A percentile compares a stretch with the other conserved stretches of the same genome.
phyloP scores from a whole-genome alignment of 306 rosid species.

The Carpinus fangiana region DNA sequence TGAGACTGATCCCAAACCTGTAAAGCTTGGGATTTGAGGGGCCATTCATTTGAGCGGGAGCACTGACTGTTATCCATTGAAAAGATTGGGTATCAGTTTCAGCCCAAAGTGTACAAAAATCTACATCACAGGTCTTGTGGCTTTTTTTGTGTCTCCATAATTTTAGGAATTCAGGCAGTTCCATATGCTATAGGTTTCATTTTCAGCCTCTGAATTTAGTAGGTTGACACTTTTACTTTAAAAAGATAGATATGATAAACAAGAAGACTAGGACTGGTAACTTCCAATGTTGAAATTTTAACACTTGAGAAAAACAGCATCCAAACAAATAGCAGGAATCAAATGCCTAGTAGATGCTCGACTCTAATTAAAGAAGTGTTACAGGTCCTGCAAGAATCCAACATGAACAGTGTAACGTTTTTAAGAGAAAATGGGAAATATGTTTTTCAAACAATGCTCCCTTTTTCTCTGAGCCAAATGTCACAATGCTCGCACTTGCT shows the following conservation, averaged over 20 bases:
- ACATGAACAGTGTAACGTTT: neutral
- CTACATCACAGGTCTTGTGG: neutral
- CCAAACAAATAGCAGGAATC: neutral
- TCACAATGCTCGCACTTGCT: neutral
- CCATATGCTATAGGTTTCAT: neutral
- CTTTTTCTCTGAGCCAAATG: neutral
- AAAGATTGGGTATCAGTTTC: neutral
- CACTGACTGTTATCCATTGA: neutral
- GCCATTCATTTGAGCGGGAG: neutral
- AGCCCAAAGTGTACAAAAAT: neutral
- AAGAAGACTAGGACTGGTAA: neutral
- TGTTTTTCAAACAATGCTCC: neutral
- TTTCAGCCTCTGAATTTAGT: neutral
- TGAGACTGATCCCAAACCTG: neutral
- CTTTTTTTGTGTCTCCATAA: neutral
- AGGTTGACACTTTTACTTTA: neutral
- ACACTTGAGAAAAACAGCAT: neutral
- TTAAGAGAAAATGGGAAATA: neutral
- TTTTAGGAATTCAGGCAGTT: neutral
- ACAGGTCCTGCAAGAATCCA: neutral
- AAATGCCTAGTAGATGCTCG: neutral
- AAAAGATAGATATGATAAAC: neutral
- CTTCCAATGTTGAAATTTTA: neutral
- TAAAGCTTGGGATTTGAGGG: neutral
- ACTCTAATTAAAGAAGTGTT: neutral